Conservation (phyloP, 2,329 filamentous ascomycete species). For the Ilyonectria mors-panacis region DNA sequence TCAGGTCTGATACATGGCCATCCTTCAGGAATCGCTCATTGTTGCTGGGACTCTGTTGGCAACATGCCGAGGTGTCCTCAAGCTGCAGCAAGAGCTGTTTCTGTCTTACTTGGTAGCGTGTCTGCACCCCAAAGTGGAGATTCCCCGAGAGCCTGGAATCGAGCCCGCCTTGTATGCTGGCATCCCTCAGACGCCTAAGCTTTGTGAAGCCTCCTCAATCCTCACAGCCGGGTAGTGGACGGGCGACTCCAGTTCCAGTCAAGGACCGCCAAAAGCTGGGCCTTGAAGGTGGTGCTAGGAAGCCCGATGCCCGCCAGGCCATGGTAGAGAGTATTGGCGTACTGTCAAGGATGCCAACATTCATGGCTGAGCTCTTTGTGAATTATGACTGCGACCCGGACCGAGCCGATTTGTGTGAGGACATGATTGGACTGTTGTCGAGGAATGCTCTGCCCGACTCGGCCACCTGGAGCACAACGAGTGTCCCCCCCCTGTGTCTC, state of each 20-base stretch:
- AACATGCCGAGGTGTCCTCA: conserved; percentile 90
- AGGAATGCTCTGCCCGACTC: conserved; percentile 97
- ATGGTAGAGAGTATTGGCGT: conserved; percentile 98
- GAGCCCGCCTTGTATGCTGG: conserved; percentile 93
- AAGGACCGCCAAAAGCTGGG: conserved; percentile 94
- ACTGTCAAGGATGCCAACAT: conserved; percentile 91
- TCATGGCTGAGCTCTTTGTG: conserved; percentile 95
- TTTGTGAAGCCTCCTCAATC: conserved; percentile 80
- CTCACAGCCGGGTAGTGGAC: conserved; percentile 82
- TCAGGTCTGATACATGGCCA: conserved; percentile 94
- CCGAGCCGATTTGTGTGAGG: conserved; percentile 91
- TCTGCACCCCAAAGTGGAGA: conserved; percentile 93
- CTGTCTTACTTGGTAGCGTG: conserved; percentile 95
- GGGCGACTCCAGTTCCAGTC: conserved; percentile 90
- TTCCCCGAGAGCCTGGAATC: conserved; percentile 90
- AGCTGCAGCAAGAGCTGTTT: conserved; percentile 96
- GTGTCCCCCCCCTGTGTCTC: conserved; percentile 93
- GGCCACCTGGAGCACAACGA: conserved; percentile 98
- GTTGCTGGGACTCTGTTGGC: conserved; percentile 92
- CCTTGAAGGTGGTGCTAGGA: conserved; percentile 90
- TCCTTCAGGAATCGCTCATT: conserved; percentile 91
- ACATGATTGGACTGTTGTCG: conserved; percentile 92
- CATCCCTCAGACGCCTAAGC: conserved; percentile 90
- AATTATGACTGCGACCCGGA: conserved; percentile 99
- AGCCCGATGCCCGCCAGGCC: conserved; percentile 94